Evolutionary conservation across 2,329 filamentous ascomycete species (phyloP).

Genomic region (Chrysoporthe cubensis): DNA sequence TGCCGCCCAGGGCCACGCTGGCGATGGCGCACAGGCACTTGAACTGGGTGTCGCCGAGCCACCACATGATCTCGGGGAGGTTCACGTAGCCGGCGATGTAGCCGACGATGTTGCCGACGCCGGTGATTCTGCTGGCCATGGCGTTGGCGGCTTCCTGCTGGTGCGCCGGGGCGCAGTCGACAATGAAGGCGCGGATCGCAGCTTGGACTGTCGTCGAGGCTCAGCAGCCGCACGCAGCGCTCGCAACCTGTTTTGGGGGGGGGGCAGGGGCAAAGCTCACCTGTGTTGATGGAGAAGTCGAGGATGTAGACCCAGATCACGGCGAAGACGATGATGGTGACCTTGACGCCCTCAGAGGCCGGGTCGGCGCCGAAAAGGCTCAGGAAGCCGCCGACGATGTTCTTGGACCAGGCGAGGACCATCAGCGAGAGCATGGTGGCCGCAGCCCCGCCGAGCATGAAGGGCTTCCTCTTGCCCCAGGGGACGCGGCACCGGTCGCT

Average conservation of each 20-base stretch:
- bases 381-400: conserved; percentile 71
- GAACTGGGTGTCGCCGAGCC: conserved; percentile 87
- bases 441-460: conserved; percentile 72
- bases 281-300: conserved; percentile 94
- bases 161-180: conserved; percentile 88
- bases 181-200: conserved; percentile 86
- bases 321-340: conserved; percentile 73
- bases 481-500: conserved; percentile 76
- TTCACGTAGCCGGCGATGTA: conserved; percentile 87
- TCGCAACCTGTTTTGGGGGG: background rate
- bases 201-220: conserved; percentile 71
- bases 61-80: conserved; percentile 74
- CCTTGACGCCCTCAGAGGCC: conserved; percentile 67
- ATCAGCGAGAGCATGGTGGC: conserved; percentile 71
- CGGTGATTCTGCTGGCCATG: conserved; percentile 87
- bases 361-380: conserved; percentile 71
- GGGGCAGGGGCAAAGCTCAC: conserved; percentile 47
- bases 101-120: conserved; percentile 87
- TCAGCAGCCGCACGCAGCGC: background rate
- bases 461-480: conserved; percentile 81
- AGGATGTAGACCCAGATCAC: conserved; percentile 87
- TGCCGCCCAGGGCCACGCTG: conserved; percentile 70
- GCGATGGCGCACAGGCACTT: conserved; percentile 89
- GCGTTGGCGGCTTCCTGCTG: conserved; percentile 94
- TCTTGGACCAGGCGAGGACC: conserved; percentile 73